phyloP scores from a whole-genome alignment of 2,329 filamentous ascomycete species.

The Aspergillus arachidicola region DNA sequence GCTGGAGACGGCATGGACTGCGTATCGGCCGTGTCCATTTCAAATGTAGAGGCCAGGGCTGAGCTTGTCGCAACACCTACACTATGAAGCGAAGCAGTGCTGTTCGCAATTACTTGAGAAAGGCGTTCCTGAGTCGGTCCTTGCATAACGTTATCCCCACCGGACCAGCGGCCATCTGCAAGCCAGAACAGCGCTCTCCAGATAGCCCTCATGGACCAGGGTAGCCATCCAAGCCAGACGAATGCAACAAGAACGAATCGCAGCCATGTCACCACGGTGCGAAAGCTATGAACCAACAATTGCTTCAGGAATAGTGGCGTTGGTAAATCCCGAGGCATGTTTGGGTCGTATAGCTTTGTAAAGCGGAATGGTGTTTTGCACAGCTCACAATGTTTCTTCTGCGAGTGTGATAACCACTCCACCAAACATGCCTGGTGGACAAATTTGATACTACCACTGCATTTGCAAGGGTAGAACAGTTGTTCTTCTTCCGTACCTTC shows the following conservation, averaged over 20 bases:
- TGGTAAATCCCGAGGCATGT: conserved; percentile 87
- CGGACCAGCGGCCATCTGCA: conserved; percentile 72
- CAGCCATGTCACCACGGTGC: conserved; percentile 74
- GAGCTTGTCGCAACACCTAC: conserved; percentile 26
- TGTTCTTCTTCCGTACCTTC: conserved; percentile 82
- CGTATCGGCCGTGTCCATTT: conserved; percentile 27
- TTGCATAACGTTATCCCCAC: conserved; percentile 28
- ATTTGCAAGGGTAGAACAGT: conserved; percentile 97
- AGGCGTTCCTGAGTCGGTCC: conserved; percentile 21
- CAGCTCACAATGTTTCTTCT: conserved; percentile 99
- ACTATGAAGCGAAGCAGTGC: conserved; percentile 26
- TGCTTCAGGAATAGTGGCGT: conserved; percentile 78
- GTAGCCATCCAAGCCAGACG: conserved; percentile 87
- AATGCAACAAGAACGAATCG: conserved; percentile 76
- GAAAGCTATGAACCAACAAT: conserved; percentile 71
- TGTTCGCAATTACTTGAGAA: conserved; percentile 29
- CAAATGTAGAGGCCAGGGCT: conserved; percentile 26
- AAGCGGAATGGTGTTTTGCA: conserved; percentile 99
- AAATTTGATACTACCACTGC: conserved; percentile 97
- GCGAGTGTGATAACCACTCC: conserved; percentile 97
- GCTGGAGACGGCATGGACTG: conserved; percentile 38
- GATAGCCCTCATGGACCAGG: conserved; percentile 85
- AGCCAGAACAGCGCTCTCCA: conserved; percentile 97
- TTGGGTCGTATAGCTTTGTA: conserved; percentile 92
- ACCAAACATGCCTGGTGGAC: conserved; percentile 98